Base-by-base conservation (phyloP, 1,284 basidiomycete species). In the Coniferiporia sulphurascens region DNA sequence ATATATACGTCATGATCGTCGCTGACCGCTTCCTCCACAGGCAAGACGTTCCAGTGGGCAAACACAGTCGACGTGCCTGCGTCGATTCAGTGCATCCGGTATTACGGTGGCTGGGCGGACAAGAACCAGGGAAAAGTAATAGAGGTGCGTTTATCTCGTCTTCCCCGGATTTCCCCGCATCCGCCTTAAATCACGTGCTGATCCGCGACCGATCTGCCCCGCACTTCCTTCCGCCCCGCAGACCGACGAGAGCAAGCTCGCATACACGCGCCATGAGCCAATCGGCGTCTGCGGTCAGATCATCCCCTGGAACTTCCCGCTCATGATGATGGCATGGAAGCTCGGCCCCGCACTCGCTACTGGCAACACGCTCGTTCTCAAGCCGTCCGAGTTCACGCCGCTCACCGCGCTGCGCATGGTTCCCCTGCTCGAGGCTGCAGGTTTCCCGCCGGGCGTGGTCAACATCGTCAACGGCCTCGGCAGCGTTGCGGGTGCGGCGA, bases 381-480 rank as follows among this genome's bases (percentile, higher is more conserved):
- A 97, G 78, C 88, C 94, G 6, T 93, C 91, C 22, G 94, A 97
- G 74, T 85, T 93, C 69, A 96, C 94, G 1, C 93, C 94, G 17
- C 81, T 97, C 51, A 88, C 89, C 17, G 89, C 91, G 36, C 76
- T 91, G 58, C 77, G 78, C 59, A 73, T 87, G 71, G 74, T 75
- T 49, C 66, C 70, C 21, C 77, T 89, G 62, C 70, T 76, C 62
- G 63, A 70, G 19, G 70, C 79, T 68, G 86, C 82, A 46, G 86
- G 86, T 59, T 78, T 88, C 73, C 86, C 86, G 43, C 76, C 81
- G 5, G 89, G 89, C 67, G 86, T 87, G 58, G 76, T 92, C 71
- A 91, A 91, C 76, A 73, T 89, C 67, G 67, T 87, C 64, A 74
- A 73, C 58, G 84, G 88, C 34, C 88, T 85, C 73, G 89, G 89